Percentiles rank a stretch among this genome's conserved stretches.
phyloP scores from a whole-genome alignment of 2,329 filamentous ascomycete genomes.

The Gyromitra esculenta region DNA sequence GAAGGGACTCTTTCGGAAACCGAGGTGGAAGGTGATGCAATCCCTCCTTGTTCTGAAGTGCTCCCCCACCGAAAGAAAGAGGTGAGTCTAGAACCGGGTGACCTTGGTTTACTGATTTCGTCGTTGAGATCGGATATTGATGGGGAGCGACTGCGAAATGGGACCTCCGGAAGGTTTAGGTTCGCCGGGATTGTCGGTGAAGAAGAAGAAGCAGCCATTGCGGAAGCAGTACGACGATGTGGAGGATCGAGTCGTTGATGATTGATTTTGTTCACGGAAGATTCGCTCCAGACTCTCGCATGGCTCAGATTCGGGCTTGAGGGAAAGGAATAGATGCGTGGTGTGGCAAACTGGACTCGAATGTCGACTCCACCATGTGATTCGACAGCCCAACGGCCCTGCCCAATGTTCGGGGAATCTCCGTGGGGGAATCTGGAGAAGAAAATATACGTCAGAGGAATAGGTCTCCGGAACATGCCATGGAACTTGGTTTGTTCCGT shows the following conservation, averaged over 20 bases:
- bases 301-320: conserved; percentile 40
- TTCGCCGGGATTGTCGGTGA: conserved; percentile 49
- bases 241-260: conserved; percentile 29
- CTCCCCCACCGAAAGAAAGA: conserved; percentile 56
- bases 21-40: conserved; percentile 43
- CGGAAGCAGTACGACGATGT: conserved; percentile 37
- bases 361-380: conserved; percentile 49
- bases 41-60: conserved; percentile 50
- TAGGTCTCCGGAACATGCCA: conserved; percentile 52
- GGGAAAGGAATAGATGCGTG: conserved; percentile 39
- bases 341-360: conserved; percentile 49
- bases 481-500: conserved; percentile 48
- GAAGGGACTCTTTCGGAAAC: conserved; percentile 49
- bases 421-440: conserved; percentile 53
- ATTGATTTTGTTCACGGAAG: conserved; percentile 44
- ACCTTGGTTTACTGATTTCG: conserved; percentile 53
- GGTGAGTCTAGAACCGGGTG: conserved; percentile 52
- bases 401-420: conserved; percentile 49
- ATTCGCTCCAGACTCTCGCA: conserved; percentile 54
- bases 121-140: conserved; percentile 50
- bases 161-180: conserved; percentile 50
- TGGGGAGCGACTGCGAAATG: conserved; percentile 45
- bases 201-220: conserved; percentile 47
- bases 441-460: conserved; percentile 54
- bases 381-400: conserved; percentile 37